phyloP scores from a whole-genome alignment of 1,284 basidiomycete genomes.

The Neolentinus lepideus region DNA sequence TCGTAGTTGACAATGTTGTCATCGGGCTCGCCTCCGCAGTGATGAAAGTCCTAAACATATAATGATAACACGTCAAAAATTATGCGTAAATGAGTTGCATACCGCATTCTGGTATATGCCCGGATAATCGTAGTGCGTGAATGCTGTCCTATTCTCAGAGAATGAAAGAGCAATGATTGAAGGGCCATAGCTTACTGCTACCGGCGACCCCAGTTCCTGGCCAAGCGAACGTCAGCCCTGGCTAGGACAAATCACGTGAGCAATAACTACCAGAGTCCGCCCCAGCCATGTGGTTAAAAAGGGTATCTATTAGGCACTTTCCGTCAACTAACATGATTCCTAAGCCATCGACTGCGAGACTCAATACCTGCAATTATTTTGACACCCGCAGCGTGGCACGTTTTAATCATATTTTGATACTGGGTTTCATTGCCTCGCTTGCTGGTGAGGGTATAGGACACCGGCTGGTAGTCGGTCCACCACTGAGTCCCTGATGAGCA shows the following conservation, averaged over 20 bases:
- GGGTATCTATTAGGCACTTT: conserved; percentile 12
- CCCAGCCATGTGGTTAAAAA: conserved; percentile 22
- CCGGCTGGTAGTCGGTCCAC: conserved; percentile 70
- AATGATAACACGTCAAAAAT: neutral
- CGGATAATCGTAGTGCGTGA: conserved; percentile 14
- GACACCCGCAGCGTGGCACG: conserved; percentile 56
- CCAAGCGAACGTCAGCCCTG: neutral
- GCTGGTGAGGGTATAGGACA: conserved; percentile 52
- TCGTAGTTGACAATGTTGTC: conserved; percentile 26
- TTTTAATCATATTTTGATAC: conserved; percentile 47
- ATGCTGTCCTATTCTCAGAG: neutral
- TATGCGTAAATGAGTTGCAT: neutral
- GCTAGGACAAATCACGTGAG: neutral
- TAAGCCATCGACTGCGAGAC: neutral
- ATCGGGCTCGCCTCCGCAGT: neutral
- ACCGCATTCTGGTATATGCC: conserved; percentile 5
- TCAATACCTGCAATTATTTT: conserved; percentile 48
- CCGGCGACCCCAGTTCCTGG: conserved; percentile 11
- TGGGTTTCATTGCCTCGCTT: conserved; percentile 50
- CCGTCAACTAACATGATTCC: neutral
- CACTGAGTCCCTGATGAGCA: conserved; percentile 44
- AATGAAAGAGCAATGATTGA: neutral
- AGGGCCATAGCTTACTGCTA: neutral
- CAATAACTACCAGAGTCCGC: conserved; percentile 5
- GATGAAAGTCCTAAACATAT: neutral